Base-by-base conservation (phyloP, 169 alveolate species). In the Haemoproteus tartakovskyi region DNA sequence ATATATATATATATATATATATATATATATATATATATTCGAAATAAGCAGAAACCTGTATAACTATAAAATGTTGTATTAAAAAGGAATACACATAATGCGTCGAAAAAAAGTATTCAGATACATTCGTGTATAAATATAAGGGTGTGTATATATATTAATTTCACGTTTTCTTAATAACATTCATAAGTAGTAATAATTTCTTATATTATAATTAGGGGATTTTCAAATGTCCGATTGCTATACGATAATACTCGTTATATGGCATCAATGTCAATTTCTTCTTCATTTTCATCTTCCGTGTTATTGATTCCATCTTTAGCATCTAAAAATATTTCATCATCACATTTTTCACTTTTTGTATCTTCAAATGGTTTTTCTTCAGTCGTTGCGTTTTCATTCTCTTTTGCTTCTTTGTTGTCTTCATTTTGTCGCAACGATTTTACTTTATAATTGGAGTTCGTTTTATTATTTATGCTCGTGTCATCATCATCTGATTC, bases 251-350 rank as follows among this genome's bases (percentile, higher is more conserved):
- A 19, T 30, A 3, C 24, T 29, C 5, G 12, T 64, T 46, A 64
- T 22, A 64, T 74, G 4, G 84, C 84, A 5, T 74, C 84, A 16
- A 74, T 74, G 29, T 74, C 84, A 1, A 56, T 59, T 9, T 33
- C 43, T n/a, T n/a, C n/a, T 70, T 70, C 84, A 18, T 74, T 78
- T 29, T 74, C 84, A 33, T 74, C 84, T 8, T 62, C 84, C 16
- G 84, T 74, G 41, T 74, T 45, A 26, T 56, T 59, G 18, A 56
- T 43, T 0, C 84, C 84, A 45, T 74, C 84, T 43, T 74, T 74
- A 12, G 84, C 84, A 45, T 74, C 84, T 29, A 74, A 74, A 74
- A 74, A 74, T 56, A 56, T 45, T 56, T 74, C 84, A 1, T 74
- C 84, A 29, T 67, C 82, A 41, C 27, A 54, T 60, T 74, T 74